phyloP scores from a whole-genome alignment of 371 early-diverging fungal genomes.

The Lichtheimia ramosa region DNA sequence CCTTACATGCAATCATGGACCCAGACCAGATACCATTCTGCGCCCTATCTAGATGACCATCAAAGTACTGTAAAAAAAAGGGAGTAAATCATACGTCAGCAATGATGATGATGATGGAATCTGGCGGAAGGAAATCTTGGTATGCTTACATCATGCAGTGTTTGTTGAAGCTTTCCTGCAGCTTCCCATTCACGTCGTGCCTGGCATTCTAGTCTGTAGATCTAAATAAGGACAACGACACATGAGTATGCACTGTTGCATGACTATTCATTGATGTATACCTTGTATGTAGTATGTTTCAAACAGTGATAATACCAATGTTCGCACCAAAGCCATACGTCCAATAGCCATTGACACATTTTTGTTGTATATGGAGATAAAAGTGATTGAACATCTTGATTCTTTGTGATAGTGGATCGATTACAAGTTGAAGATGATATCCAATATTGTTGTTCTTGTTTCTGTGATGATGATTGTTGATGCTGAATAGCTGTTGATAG shows the following conservation, averaged over 20 bases:
- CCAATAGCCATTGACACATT: conserved; percentile 1
- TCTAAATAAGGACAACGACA: background rate
- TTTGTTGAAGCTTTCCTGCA: conserved; percentile 25
- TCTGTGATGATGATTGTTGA: background rate
- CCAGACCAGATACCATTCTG: conserved; percentile 1
- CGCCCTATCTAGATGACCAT: conserved; percentile 13
- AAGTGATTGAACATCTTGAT: background rate
- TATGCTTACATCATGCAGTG: conserved; percentile 16
- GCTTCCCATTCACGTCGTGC: conserved; percentile 21
- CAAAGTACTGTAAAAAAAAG: conserved; percentile 15
- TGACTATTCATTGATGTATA: background rate
- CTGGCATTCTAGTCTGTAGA: conserved; percentile 9
- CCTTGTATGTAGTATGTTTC: background rate
- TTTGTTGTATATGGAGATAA: background rate
- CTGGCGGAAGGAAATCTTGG: no score
- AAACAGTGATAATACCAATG: background rate
- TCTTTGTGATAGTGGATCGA: background rate
- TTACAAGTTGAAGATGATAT: background rate
- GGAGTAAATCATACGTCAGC: background rate
- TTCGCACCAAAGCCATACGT: conserved; percentile 1
- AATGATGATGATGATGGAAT: no score
- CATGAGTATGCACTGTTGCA: background rate
- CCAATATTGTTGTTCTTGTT: background rate
- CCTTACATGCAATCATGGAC: conserved; percentile 4
- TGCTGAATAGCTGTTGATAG: background rate